Evolutionary conservation across 2,329 filamentous ascomycete genomes (phyloP).

Genomic region (Davidsoniella eucalypti): DNA sequence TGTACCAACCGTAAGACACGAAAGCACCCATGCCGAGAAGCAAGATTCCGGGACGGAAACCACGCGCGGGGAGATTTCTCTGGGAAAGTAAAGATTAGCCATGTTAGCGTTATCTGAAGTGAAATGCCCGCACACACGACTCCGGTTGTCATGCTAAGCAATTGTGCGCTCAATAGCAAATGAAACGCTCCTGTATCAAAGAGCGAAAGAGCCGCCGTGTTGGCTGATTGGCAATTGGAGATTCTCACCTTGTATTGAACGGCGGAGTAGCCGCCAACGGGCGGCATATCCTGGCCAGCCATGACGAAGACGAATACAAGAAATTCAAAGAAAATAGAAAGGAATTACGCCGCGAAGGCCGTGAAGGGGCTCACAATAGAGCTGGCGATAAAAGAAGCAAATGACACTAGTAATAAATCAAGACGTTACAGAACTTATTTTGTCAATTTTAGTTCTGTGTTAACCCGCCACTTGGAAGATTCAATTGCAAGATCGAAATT

Average conservation of each 20-base stretch:
- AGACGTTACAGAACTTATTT: too few species aligned
- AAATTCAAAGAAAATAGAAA: too few species aligned
- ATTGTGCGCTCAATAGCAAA: neutral
- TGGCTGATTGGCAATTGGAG: too few species aligned
- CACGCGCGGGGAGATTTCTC: slow-evolving; percentile 83
- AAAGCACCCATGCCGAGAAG: slow-evolving; percentile 60
- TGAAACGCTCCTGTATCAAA: too few species aligned
- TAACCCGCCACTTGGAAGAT: too few species aligned
- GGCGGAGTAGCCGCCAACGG: slow-evolving; percentile 80
- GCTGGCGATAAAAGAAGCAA: too few species aligned
- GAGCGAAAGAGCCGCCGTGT: too few species aligned
- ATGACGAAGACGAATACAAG: neutral
- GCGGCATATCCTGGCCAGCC: slow-evolving; percentile 74
- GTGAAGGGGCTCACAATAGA: too few species aligned
- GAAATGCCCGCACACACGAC: neutral
- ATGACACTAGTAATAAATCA: too few species aligned
- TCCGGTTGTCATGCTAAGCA: neutral
- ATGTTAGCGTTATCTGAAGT: neutral
- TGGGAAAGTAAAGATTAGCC: slow-evolving; percentile 20
- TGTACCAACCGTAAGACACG: slow-evolving; percentile 86
- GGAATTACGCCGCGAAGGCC: too few species aligned
- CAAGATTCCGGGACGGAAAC: slow-evolving; percentile 71
- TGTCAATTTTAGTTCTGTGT: too few species aligned
- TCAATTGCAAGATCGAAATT: too few species aligned
- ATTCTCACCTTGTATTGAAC: slow-evolving; percentile 81